phyloP scores from a whole-genome alignment of 2,329 filamentous ascomycete genomes.

The Nemania sp. region DNA sequence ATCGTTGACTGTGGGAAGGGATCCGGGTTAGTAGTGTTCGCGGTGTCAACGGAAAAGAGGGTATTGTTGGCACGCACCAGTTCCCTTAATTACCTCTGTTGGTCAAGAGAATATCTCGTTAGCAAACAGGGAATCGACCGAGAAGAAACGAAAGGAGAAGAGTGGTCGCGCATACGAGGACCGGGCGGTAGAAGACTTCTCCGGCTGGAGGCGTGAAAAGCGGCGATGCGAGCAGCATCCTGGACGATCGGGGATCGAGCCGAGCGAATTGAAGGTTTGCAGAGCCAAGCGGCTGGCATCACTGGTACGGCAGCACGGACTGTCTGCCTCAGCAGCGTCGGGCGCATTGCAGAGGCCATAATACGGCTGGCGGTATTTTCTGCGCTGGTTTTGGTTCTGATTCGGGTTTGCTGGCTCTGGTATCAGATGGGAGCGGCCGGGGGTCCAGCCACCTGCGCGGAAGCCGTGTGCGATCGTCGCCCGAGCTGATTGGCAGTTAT shows the following conservation, averaged over 20 bases:
- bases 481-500: too few species aligned
- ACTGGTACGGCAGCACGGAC: slow-evolving; percentile 40
- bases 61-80: slow-evolving; percentile 54
- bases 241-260: slow-evolving; percentile 37
- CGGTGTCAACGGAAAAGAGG: neutral
- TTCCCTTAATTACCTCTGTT: slow-evolving; percentile 74
- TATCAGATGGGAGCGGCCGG: too few species aligned
- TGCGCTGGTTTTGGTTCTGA: neutral
- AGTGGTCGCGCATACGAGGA: slow-evolving; percentile 79
- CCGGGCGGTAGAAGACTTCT: slow-evolving; percentile 78
- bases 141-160: neutral
- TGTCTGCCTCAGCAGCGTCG: slow-evolving; percentile 59
- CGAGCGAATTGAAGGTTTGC: too few species aligned
- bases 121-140: slow-evolving; percentile 41
- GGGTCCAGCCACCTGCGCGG: too few species aligned
- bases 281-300: slow-evolving; percentile 31
- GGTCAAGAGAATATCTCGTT: slow-evolving; percentile 40
- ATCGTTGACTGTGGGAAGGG: slow-evolving; percentile 73
- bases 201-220: slow-evolving; percentile 83
- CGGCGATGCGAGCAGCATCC: slow-evolving; percentile 62
- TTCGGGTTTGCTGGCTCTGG: too few species aligned
- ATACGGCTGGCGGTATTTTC: slow-evolving; percentile 6
- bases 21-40: slow-evolving; percentile 5
- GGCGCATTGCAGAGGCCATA: slow-evolving; percentile 63
- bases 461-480: too few species aligned